Evolutionary conservation across 225 moss, liverwort and hornwort species (phyloP).

Genomic region (Thuidium tamariscinum): DNA sequence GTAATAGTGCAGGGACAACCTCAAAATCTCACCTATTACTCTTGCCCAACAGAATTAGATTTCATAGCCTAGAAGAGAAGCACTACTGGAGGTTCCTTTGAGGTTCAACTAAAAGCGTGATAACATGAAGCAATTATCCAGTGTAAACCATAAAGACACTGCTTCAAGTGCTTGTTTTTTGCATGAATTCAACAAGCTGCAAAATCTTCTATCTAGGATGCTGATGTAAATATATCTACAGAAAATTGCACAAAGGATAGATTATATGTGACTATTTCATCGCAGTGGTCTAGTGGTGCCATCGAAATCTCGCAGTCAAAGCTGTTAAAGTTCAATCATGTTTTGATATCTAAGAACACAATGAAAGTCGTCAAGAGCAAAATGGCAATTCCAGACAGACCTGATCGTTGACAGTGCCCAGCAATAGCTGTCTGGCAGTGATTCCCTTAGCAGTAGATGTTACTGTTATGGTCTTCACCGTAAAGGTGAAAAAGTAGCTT

Average conservation of each 20-base stretch:
- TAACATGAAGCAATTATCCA: neutral
- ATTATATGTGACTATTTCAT: neutral
- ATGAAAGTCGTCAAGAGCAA: neutral
- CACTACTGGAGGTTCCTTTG: neutral
- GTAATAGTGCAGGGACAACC: neutral
- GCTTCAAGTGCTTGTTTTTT: neutral
- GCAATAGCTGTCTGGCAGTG: conserved; percentile 72
- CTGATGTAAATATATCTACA: neutral
- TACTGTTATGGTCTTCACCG: conserved; percentile 75
- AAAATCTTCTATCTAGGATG: neutral
- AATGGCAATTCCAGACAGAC: conserved; percentile 21
- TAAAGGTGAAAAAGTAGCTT: conserved; percentile 81
- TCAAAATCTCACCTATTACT: neutral
- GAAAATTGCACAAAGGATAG: neutral
- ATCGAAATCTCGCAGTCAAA: neutral
- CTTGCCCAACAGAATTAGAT: neutral
- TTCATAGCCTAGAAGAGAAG: neutral
- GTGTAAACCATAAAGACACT: neutral
- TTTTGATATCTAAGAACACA: neutral
- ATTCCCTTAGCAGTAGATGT: conserved; percentile 86
- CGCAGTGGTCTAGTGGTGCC: neutral
- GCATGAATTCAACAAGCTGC: neutral
- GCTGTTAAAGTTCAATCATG: neutral
- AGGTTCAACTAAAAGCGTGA: neutral
- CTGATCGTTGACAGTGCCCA: conserved; percentile 90